phyloP scores from a whole-genome alignment of 1,284 basidiomycete species.

The Ustilago tritici region DNA sequence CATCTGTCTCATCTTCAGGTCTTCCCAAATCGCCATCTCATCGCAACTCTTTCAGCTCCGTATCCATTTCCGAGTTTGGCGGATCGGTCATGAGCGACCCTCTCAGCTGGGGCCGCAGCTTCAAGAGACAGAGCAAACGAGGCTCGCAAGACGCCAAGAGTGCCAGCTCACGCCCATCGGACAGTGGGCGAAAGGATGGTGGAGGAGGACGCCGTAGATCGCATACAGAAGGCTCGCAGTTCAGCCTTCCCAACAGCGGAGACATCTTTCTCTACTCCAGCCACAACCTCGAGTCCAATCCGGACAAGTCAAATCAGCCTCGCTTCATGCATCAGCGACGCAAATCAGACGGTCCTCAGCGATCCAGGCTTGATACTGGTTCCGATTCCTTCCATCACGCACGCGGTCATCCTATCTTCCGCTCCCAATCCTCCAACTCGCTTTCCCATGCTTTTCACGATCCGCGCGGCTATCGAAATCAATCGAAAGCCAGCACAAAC shows the following conservation, averaged over 20 bases:
- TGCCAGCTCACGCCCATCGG: constrained; percentile 18
- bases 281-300: constrained; percentile 25
- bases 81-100: constrained; percentile 43
- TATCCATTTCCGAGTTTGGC: constrained; percentile 42
- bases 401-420: constrained; percentile 29
- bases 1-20: constrained; percentile 44
- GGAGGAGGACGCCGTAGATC: constrained; percentile 27
- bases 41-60: constrained; percentile 54
- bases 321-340: constrained; percentile 44
- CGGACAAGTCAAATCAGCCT: constrained; percentile 15
- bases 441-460: constrained; percentile 40
- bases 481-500: constrained; percentile 27
- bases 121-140: constrained; percentile 41
- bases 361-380: constrained; percentile 17
- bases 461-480: constrained; percentile 23
- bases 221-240: constrained; percentile 42
- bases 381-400: constrained; percentile 8
- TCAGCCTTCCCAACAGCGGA: constrained; percentile 31
- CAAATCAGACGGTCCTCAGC: constrained; percentile 45
- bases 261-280: constrained; percentile 48
- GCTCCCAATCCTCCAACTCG: constrained; percentile 40
- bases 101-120: constrained; percentile 45
- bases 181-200: constrained; percentile 15
- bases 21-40: constrained; percentile 36
- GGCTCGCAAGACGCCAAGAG: constrained; percentile 34